A percentile compares a stretch with the other conserved stretches of the same genome.
phyloP scores from a whole-genome alignment of 2,329 filamentous ascomycete genomes.

The Fusarium proliferatum region DNA sequence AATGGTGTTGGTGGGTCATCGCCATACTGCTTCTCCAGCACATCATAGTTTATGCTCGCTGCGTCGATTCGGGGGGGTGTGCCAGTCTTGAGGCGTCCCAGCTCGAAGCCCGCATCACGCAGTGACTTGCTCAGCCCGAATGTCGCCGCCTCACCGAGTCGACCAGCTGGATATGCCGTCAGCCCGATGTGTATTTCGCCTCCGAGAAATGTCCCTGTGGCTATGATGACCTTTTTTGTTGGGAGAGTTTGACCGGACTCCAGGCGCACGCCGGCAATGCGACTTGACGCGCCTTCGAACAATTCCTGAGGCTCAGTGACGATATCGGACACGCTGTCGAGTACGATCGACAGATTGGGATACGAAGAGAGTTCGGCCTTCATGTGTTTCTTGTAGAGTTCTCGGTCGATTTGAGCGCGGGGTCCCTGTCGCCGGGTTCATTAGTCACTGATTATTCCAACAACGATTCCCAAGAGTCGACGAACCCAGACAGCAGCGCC shows the following conservation, averaged over 20 bases:
- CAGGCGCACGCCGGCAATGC: conserved; percentile 84
- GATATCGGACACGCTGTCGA: conserved; percentile 93
- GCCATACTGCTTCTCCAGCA: conserved; percentile 78
- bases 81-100: conserved; percentile 94
- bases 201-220: conserved; percentile 93
- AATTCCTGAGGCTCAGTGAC: conserved; percentile 64
- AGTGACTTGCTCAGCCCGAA: conserved; percentile 93
- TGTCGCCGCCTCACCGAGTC: conserved; percentile 94
- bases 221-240: conserved; percentile 88
- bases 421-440: conserved; percentile 68
- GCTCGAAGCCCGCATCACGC: conserved; percentile 84
- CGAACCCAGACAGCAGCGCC: conserved; percentile 90
- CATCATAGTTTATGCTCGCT: conserved; percentile 81
- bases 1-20: conserved; percentile 91
- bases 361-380: conserved; percentile 83
- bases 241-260: conserved; percentile 88
- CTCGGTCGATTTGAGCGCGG: conserved; percentile 92
- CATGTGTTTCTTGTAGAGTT: conserved; percentile 92
- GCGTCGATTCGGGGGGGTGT: conserved; percentile 89
- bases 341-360: conserved; percentile 80
- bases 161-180: conserved; percentile 83
- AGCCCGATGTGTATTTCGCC: conserved; percentile 97
- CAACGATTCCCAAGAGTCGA: neutral
- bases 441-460: neutral
- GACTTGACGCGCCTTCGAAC: conserved; percentile 65